These are phyloP conservation scores for Leucoagaricus sp. DNA, from an alignment of 1,284 basidiomycete genomes.

Conservation along the genomic window DNA sequence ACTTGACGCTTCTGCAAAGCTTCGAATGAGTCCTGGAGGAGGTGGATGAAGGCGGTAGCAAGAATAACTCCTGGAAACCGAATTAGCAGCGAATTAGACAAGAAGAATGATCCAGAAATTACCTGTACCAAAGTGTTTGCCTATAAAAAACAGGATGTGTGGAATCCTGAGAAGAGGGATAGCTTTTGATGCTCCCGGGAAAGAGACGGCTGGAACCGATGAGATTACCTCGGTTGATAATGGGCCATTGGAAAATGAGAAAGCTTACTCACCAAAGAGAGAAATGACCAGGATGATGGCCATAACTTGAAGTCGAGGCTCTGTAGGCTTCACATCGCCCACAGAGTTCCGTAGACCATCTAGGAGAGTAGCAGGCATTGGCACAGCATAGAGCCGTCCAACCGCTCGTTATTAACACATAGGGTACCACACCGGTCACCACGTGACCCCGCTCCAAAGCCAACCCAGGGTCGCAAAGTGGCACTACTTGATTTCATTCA, in stretches of 20 bases:
- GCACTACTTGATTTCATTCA: no score
- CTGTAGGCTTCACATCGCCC: neutral
- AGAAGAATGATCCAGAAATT: conserved; percentile 5
- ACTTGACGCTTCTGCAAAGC: conserved; percentile 52
- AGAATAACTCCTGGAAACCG: conserved; percentile 71
- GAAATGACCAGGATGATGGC: conserved; percentile 44
- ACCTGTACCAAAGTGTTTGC: conserved; percentile 83
- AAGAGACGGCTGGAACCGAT: conserved; percentile 55
- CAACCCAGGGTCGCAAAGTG: no score
- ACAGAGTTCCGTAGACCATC: neutral
- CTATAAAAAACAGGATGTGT: conserved; percentile 69
- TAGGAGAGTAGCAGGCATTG: neutral
- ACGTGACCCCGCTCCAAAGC: conserved; percentile 2
- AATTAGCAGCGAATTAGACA: neutral
- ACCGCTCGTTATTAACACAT: neutral
- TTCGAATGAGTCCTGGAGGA: conserved; percentile 74
- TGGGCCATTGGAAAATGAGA: neutral
- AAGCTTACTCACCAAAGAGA: conserved; percentile 38
- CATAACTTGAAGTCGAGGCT: conserved; percentile 30
- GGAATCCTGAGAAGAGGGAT: conserved; percentile 58
- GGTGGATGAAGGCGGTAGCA: conserved; percentile 77
- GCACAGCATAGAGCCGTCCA: neutral
- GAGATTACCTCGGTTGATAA: conserved; percentile 10
- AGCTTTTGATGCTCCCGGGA: conserved; percentile 63
- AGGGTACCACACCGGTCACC: conserved; percentile 15